Conservation (phyloP, 495 filamentous ascomycete species). For the Talaromyces stipitatus region DNA sequence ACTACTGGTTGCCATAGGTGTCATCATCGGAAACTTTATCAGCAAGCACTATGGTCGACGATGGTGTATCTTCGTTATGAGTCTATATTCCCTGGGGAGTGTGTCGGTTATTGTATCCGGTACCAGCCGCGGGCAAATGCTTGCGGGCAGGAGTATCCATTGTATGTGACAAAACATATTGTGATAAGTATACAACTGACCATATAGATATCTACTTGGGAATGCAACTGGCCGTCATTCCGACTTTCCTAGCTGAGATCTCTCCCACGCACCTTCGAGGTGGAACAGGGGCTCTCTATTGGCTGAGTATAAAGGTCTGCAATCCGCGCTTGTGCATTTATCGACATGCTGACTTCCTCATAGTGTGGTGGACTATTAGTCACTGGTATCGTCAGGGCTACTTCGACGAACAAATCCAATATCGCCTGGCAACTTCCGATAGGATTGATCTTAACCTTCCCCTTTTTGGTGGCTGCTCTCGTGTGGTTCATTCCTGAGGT, state of each 20-base stretch:
- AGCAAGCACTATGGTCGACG: conserved; percentile 24
- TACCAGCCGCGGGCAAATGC: conserved; percentile 16
- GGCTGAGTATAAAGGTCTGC: conserved; percentile 14
- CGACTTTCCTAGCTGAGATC: conserved; percentile 21
- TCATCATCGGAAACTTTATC: conserved; percentile 7
- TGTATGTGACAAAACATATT: background rate
- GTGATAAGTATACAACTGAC: background rate
- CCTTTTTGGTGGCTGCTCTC: conserved; percentile 13
- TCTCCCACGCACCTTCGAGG: conserved; percentile 22
- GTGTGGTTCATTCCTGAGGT: conserved; percentile 25
- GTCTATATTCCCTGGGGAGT: conserved; percentile 19
- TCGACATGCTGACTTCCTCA: background rate
- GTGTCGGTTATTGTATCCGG: conserved; percentile 23
- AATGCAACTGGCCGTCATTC: conserved; percentile 25
- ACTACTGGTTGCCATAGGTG: background rate
- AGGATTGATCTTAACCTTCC: conserved; percentile 20
- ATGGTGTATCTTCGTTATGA: conserved; percentile 27
- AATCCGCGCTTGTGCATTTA: background rate
- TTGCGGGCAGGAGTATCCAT: conserved; percentile 15
- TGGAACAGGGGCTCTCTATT: conserved; percentile 21
- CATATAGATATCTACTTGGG: conserved; percentile 27
- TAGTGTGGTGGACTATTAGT: conserved; percentile 11
- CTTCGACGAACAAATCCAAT: conserved; percentile 13
- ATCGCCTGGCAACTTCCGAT: conserved; percentile 24
- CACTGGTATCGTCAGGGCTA: conserved; percentile 6